These are phyloP conservation scores for Sclerotinia sclerotiorum DNA, from an alignment of 2,329 filamentous ascomycete species.

Conservation along the genomic window DNA sequence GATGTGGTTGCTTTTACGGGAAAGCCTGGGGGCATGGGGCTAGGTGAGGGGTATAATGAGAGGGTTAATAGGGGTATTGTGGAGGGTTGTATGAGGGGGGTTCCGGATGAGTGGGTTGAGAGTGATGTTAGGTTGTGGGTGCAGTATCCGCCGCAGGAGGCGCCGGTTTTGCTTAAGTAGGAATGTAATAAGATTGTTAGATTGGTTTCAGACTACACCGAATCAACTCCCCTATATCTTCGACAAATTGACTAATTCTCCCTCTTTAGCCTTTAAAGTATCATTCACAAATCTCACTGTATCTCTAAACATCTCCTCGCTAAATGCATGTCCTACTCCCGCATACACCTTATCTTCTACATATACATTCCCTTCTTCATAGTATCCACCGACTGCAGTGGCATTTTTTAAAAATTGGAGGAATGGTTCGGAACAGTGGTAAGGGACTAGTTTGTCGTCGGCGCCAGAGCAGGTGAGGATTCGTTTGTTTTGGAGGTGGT, in stretches of 20 bases:
- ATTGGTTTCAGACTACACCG: too few species aligned
- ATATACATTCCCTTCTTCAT: slow-evolving; percentile 53
- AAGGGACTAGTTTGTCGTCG: slow-evolving; percentile 72
- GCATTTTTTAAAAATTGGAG: slow-evolving; percentile 60
- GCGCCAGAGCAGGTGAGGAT: slow-evolving; percentile 65
- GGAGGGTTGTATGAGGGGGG: slow-evolving; percentile 4
- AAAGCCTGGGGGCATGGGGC: rapidly evolving
- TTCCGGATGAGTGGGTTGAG: slow-evolving; percentile 18
- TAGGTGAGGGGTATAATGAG: slow-evolving; percentile 1
- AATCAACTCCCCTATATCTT: slow-evolving; percentile 28
- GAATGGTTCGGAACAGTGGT: slow-evolving; percentile 59
- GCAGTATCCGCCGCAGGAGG: neutral
- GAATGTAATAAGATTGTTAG: too few species aligned
- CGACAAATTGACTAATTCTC: slow-evolving; percentile 9
- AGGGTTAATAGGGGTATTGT: slow-evolving; percentile 10
- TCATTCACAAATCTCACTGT: slow-evolving; percentile 62
- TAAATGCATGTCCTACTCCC: slow-evolving; percentile 69
- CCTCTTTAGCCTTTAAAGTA: slow-evolving; percentile 24
- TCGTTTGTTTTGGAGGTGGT: slow-evolving; percentile 58
- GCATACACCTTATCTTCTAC: slow-evolving; percentile 68
- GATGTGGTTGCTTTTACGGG: slow-evolving; percentile 10
- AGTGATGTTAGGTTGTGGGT: slow-evolving; percentile 19
- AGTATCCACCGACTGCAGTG: slow-evolving; percentile 47
- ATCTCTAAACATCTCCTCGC: slow-evolving; percentile 63
- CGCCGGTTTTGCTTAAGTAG: neutral